These are phyloP conservation scores for Cladophialophora exuberans DNA, from an alignment of 2,329 filamentous ascomycete genomes.

Conservation along the genomic window DNA sequence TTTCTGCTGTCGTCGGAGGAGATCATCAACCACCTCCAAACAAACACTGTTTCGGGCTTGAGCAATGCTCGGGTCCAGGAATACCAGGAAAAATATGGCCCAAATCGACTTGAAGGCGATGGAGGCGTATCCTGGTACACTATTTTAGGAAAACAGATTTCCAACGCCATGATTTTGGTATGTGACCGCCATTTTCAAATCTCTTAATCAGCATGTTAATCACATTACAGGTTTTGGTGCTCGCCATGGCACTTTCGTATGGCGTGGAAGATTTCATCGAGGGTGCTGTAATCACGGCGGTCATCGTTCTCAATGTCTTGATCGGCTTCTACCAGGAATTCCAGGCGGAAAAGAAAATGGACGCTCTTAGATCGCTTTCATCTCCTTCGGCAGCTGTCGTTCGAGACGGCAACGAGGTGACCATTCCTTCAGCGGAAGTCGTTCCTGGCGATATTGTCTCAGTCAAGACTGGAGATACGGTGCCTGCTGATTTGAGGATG, in stretches of 20 bases:
- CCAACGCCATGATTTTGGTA: slow-evolving; percentile 60
- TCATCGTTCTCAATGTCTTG: slow-evolving; percentile 61
- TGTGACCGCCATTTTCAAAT: slow-evolving; percentile 18
- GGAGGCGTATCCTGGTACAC: slow-evolving; percentile 52
- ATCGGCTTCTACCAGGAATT: slow-evolving; percentile 65
- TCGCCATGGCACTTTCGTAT: slow-evolving; percentile 69
- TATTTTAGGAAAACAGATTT: slow-evolving; percentile 56
- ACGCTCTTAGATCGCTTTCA: slow-evolving; percentile 58
- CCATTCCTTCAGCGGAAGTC: slow-evolving; percentile 58
- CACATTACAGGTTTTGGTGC: slow-evolving; percentile 55
- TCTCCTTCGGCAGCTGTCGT: slow-evolving; percentile 61
- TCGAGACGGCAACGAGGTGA: slow-evolving; percentile 57
- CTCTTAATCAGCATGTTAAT: slow-evolving; percentile 15
- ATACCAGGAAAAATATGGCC: slow-evolving; percentile 52
- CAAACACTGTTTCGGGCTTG: slow-evolving; percentile 55
- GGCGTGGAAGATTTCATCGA: slow-evolving; percentile 61
- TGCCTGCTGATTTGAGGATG: slow-evolving; percentile 61
- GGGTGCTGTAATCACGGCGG: slow-evolving; percentile 61
- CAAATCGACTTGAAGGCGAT: slow-evolving; percentile 53
- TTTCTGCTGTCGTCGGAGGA: slow-evolving; percentile 41
- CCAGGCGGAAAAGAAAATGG: slow-evolving; percentile 63
- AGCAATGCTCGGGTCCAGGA: slow-evolving; percentile 46
- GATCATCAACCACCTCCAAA: slow-evolving; percentile 49
- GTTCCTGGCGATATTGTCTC: slow-evolving; percentile 62
- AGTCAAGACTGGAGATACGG: slow-evolving; percentile 59